These are phyloP conservation scores for Scheffersomyces parashehatae DNA, from an alignment of 1,139 yeast species.

Conservation along the genomic window DNA sequence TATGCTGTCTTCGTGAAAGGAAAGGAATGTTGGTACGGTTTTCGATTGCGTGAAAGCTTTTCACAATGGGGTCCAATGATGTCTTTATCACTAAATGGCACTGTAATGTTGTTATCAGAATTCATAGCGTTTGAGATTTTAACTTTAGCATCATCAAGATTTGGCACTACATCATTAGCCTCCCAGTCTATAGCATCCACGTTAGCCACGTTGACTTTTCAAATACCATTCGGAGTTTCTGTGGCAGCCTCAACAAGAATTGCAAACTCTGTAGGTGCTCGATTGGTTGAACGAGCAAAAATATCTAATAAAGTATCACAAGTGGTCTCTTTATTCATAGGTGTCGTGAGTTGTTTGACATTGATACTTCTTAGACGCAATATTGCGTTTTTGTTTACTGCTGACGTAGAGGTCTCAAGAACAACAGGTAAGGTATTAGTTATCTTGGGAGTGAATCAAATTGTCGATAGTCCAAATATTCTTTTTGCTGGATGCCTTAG, in stretches of 20 bases:
- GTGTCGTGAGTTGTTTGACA: slow-evolving; percentile 40
- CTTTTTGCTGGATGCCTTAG: slow-evolving; percentile 61
- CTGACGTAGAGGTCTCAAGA: slow-evolving; percentile 42
- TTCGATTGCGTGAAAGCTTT: slow-evolving; percentile 29
- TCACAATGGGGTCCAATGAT: slow-evolving; percentile 49
- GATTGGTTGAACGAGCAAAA: slow-evolving; percentile 46
- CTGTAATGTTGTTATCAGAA: slow-evolving; percentile 73
- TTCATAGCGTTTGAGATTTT: slow-evolving; percentile 71
- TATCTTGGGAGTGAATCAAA: slow-evolving; percentile 54
- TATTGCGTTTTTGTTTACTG: slow-evolving; percentile 42
- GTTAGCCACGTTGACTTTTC: slow-evolving; percentile 52
- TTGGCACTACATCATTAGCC: slow-evolving; percentile 56
- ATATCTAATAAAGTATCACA: slow-evolving; percentile 48
- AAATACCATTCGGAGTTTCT: slow-evolving; percentile 60
- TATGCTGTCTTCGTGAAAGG: slow-evolving; percentile 40
- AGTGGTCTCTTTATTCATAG: slow-evolving; percentile 42
- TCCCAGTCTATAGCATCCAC: slow-evolving; percentile 63
- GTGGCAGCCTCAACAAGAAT: slow-evolving; percentile 61
- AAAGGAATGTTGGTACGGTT: slow-evolving; percentile 36
- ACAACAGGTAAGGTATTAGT: slow-evolving; percentile 48
- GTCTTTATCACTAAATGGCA: slow-evolving; percentile 63
- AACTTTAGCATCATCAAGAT: slow-evolving; percentile 61
- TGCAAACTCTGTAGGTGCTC: slow-evolving; percentile 61
- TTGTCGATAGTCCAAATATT: slow-evolving; percentile 58
- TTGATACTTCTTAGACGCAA: slow-evolving; percentile 37